A percentile compares a stretch with the other conserved stretches of the same genome.
These are phyloP conservation scores for Tolypocladium tropicale DNA, from an alignment of 2,329 filamentous ascomycete genomes.

Conservation along the genomic window DNA sequence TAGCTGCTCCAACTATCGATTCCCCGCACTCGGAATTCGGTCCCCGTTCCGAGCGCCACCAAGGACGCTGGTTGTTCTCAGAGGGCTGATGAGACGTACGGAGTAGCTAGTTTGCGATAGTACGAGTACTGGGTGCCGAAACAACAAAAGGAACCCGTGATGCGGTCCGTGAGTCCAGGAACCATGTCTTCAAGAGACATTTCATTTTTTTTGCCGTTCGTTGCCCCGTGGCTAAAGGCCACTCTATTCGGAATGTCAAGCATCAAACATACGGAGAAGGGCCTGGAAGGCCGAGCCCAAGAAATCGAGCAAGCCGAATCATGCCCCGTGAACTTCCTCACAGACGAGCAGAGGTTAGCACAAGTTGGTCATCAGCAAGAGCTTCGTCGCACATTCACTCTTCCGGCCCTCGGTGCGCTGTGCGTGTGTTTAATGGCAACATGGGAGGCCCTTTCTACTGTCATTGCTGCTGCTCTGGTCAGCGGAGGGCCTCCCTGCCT, in stretches of 20 bases:
- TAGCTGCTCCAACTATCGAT: too few species aligned
- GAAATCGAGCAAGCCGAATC: neutral
- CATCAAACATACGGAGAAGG: neutral
- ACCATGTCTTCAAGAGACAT: neutral
- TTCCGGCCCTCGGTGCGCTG: conserved; percentile 32
- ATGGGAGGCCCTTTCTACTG: conserved; percentile 37
- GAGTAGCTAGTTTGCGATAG: neutral
- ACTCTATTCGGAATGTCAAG: neutral
- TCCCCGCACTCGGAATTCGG: neutral
- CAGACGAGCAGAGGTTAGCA: conserved; percentile 13
- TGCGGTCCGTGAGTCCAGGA: neutral
- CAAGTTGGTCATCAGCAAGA: conserved; percentile 18
- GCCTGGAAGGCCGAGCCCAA: neutral
- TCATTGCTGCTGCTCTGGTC: conserved; percentile 31
- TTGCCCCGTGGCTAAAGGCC: neutral
- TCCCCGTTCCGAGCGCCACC: neutral
- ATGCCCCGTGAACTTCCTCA: conserved; percentile 2
- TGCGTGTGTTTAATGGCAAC: conserved; percentile 39
- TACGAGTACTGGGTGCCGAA: neutral
- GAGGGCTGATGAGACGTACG: too few species aligned
- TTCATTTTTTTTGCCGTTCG: too few species aligned
- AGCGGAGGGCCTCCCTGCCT: conserved; percentile 35
- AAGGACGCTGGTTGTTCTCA: neutral
- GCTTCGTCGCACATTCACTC: conserved; percentile 23
- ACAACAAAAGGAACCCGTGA: neutral